Evolutionary conservation across 208 protist species (phyloP).

Genomic region (Endotrypanum monterogeii): DNA sequence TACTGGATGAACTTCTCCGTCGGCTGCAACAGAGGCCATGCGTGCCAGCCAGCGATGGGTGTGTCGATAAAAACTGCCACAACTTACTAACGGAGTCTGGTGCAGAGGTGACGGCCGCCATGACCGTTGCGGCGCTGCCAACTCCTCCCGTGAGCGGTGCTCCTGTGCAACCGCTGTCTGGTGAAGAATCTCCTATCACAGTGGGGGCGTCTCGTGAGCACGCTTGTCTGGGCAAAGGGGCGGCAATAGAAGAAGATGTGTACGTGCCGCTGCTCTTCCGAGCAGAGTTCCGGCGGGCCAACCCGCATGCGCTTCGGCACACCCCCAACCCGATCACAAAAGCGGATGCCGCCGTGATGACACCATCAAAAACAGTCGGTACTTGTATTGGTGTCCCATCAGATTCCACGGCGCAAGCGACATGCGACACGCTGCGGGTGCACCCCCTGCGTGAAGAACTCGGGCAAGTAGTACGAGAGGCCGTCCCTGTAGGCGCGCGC

Average conservation of each 20-base stretch:
- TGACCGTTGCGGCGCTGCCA: neutral
- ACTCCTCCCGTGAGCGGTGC: neutral
- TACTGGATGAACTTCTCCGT: slow-evolving; percentile 1
- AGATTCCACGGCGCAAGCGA: neutral
- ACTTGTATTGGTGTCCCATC: neutral
- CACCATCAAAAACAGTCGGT: neutral
- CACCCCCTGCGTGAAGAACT: neutral
- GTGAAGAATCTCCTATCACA: neutral
- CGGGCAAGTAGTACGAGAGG: neutral
- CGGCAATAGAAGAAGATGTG: neutral
- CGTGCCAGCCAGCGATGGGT: neutral
- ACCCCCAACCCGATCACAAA: neutral
- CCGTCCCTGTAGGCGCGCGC: neutral
- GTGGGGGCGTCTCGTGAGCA: neutral
- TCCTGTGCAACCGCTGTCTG: neutral
- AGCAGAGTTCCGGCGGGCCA: slow-evolving; percentile 9
- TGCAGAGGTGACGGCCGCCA: neutral
- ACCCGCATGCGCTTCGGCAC: neutral
- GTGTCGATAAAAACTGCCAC: neutral
- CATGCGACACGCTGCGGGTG: neutral
- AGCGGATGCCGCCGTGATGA: neutral
- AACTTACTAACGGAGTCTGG: neutral
- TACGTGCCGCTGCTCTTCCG: slow-evolving; percentile 37
- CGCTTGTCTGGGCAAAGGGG: neutral
- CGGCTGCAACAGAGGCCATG: neutral